Percentiles rank a stretch among this genome's conserved stretches.
phyloP scores from a whole-genome alignment of 257 asterid genomes.

The Plectranthus barbatus region DNA sequence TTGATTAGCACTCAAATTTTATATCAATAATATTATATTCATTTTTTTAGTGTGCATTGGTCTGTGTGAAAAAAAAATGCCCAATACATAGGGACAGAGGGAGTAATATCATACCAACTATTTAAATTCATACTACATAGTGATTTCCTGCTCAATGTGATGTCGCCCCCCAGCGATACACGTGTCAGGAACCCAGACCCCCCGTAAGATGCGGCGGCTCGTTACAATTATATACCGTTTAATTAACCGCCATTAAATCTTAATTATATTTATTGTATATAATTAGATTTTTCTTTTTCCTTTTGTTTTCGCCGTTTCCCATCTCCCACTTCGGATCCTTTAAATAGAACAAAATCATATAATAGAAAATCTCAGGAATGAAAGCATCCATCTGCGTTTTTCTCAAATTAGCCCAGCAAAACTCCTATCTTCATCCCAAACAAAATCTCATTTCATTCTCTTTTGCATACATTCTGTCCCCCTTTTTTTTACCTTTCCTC shows the following conservation, averaged over 20 bases:
- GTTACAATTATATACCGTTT: slow-evolving; percentile 26
- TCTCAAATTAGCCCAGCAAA: slow-evolving; percentile 22
- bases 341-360: neutral
- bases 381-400: slow-evolving; percentile 33
- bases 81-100: no score
- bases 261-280: slow-evolving; percentile 11
- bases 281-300: no score
- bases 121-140: no score
- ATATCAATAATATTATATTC: no score
- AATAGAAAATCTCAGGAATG: slow-evolving; percentile 22
- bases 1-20: no score
- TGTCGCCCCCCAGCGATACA: slow-evolving; percentile 15
- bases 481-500: neutral
- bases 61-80: no score
- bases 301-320: slow-evolving; percentile 16
- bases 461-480: slow-evolving; percentile 18
- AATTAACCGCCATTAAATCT: slow-evolving; percentile 18
- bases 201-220: slow-evolving; percentile 66
- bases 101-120: no score
- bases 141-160: no score
- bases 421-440: slow-evolving; percentile 2
- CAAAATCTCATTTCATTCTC: slow-evolving; percentile 17
- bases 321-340: neutral
- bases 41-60: no score
- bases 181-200: slow-evolving; percentile 30